Percentiles rank a stretch among this genome's conserved stretches.
Conservation (phyloP, 352 stramenopile species). For the Phytophthora nicotianae region DNA sequence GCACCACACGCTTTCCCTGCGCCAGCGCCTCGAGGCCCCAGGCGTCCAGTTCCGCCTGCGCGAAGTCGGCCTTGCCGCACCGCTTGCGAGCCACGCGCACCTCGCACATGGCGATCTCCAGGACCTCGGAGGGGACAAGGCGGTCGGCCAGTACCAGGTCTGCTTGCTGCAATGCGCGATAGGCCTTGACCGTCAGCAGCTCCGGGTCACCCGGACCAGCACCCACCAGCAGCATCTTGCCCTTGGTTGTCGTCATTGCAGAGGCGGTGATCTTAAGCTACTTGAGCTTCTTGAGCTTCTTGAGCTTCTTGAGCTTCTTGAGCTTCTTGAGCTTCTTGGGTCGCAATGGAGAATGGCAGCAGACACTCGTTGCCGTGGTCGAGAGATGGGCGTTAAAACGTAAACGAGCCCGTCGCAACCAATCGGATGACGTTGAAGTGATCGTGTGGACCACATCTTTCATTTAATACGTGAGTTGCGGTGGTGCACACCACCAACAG, state of each 20-base stretch:
- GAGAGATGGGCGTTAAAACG: constrained; percentile 13
- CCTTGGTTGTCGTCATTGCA: constrained; percentile 29
- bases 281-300: not conserved
- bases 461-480: constrained; percentile 1
- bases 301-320: constrained; percentile 1
- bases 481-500: constrained; percentile 12
- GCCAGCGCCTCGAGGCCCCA: constrained; percentile 90
- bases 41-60: constrained; percentile 93
- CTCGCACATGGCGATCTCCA: constrained; percentile 90
- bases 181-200: constrained; percentile 94
- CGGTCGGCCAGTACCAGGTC: constrained; percentile 95
- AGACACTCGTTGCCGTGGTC: constrained; percentile 1
- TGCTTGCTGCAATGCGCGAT: constrained; percentile 80
- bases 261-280: not conserved
- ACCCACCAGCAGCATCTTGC: constrained; percentile 86
- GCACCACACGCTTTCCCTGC: constrained; percentile 92
- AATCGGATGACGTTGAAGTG: constrained; percentile 21
- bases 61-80: constrained; percentile 94
- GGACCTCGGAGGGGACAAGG: constrained; percentile 91
- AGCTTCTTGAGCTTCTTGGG: not conserved
- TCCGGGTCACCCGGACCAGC: constrained; percentile 94
- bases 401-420: constrained; percentile 14
- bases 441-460: constrained; percentile 8
- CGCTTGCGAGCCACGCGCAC: constrained; percentile 93
- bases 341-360: constrained; percentile 28